These are phyloP conservation scores for Colletotrichum sojae DNA, from an alignment of 2,329 filamentous ascomycete genomes.

Conservation along the genomic window DNA sequence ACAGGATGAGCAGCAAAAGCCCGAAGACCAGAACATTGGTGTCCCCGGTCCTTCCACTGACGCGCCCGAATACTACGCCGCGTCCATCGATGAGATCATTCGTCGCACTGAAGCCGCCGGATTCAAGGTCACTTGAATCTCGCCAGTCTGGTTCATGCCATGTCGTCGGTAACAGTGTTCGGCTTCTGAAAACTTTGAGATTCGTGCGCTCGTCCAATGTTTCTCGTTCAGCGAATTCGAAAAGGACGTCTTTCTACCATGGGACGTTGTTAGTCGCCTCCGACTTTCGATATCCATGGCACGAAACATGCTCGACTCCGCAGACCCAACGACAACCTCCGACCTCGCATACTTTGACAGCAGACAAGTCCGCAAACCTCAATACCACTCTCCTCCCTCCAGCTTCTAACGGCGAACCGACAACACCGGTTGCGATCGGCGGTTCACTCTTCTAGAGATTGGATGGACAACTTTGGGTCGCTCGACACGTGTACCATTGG, in stretches of 20 bases:
- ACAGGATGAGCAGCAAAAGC: neutral
- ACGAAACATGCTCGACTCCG: too few relatives aligned
- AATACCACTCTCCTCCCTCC: neutral
- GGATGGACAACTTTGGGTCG: neutral
- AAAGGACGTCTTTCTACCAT: too few relatives aligned
- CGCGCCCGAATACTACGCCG: conserved; percentile 12
- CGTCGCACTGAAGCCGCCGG: conserved; percentile 6
- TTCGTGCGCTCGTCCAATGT: too few relatives aligned
- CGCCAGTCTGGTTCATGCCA: too few relatives aligned
- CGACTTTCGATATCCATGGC: too few relatives aligned
- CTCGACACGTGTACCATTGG: neutral
- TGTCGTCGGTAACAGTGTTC: too few relatives aligned
- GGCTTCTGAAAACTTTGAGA: too few relatives aligned
- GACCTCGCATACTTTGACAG: neutral
- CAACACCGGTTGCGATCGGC: neutral
- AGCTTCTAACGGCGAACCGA: neutral
- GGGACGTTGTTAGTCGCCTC: too few relatives aligned
- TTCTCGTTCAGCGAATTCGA: too few relatives aligned
- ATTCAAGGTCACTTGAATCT: neutral
- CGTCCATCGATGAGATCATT: conserved; percentile 29
- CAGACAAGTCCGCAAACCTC: neutral
- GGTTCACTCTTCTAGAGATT: neutral
- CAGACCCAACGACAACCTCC: too few relatives aligned
- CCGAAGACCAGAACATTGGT: neutral
- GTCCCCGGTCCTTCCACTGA: neutral